Evolutionary conservation across 371 early-diverging fungal genomes (phyloP).

Genomic region (Mortierella sp.): DNA sequence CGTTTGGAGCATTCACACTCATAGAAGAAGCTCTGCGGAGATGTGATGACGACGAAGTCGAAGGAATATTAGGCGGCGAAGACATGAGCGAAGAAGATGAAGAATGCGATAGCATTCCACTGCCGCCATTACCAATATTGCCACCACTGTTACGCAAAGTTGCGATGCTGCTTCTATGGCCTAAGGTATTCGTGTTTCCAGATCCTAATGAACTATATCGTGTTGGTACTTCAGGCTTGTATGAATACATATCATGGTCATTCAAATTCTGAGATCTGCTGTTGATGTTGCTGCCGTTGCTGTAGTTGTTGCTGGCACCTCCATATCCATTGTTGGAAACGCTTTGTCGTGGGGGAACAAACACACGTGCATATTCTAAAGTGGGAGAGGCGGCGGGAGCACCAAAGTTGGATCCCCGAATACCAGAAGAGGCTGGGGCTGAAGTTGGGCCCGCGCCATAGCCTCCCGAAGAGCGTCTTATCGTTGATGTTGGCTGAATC

Average conservation of each 20-base stretch:
- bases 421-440: neutral
- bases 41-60: constrained; percentile 11
- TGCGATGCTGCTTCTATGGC: neutral
- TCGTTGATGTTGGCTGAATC: constrained; percentile 6
- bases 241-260: neutral
- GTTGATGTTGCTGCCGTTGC: constrained; percentile 1
- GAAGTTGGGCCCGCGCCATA: constrained; percentile 1
- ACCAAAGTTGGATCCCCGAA: constrained; percentile 4
- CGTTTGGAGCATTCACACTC: constrained; percentile 5
- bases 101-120: neutral
- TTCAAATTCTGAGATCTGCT: constrained; percentile 1
- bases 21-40: constrained; percentile 17
- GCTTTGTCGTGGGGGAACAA: constrained; percentile 18
- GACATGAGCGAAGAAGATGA: constrained; percentile 1
- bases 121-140: neutral
- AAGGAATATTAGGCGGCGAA: neutral
- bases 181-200: neutral
- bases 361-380: constrained; percentile 38
- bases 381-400: neutral
- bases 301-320: neutral
- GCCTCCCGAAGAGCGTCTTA: constrained; percentile 7
- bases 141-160: neutral
- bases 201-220: neutral
- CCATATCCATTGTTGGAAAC: neutral
- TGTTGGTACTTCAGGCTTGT: constrained; percentile 1